Percentiles rank a stretch among this genome's conserved stretches.
These are phyloP conservation scores for Mucor irregularis DNA, from an alignment of 371 early-diverging fungal species.

Conservation along the genomic window DNA sequence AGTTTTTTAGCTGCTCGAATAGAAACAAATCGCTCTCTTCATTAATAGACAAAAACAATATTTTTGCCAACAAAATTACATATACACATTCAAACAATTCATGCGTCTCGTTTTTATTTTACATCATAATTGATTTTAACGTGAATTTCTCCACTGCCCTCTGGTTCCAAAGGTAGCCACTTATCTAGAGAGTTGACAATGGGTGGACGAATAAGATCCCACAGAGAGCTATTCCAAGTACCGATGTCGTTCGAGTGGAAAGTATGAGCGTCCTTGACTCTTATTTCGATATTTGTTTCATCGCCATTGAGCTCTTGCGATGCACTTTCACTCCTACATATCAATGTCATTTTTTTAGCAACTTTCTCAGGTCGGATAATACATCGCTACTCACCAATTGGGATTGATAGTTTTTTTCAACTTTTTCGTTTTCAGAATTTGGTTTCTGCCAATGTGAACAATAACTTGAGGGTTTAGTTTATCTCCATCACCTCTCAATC, in stretches of 20 bases:
- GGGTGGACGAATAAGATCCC: conserved; percentile 41
- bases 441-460: conserved; percentile 50
- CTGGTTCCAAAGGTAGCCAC: conserved; percentile 41
- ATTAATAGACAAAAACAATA: too few relatives aligned
- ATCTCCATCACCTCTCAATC: conserved; percentile 51
- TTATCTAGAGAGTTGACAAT: conserved; percentile 18
- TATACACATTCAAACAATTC: too few relatives aligned
- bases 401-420: conserved; percentile 74
- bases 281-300: conserved; percentile 47
- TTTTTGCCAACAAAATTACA: too few relatives aligned
- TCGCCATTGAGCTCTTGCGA: conserved; percentile 28
- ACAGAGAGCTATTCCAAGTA: conserved; percentile 49
- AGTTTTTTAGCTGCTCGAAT: too few relatives aligned
- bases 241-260: conserved; percentile 66
- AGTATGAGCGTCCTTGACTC: conserved; percentile 66
- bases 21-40: too few relatives aligned
- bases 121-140: conserved; percentile 27
- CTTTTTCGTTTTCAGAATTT: conserved; percentile 69
- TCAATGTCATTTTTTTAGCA: not conserved
- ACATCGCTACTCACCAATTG: conserved; percentile 47
- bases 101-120: too few relatives aligned
- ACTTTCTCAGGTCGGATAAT: not conserved
- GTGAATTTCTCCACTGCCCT: conserved; percentile 44
- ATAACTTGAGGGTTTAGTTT: conserved; percentile 56
- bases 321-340: conserved; percentile 11